Conservation (phyloP, 2,329 filamentous ascomycete species). For the Colletotrichum noveboracense region DNA sequence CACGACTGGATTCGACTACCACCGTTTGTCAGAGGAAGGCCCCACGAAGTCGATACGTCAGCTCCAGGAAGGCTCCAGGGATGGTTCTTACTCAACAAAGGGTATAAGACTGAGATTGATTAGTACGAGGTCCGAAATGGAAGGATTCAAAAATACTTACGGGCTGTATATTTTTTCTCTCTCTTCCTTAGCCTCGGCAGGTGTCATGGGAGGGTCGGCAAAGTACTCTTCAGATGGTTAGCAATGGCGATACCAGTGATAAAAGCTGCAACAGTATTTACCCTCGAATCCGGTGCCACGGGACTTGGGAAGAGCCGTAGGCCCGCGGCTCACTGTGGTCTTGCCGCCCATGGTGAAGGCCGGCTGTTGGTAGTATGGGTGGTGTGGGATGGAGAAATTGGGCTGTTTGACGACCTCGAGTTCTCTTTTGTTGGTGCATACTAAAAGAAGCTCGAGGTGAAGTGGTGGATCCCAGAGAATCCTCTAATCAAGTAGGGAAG, state of each 20-base stretch:
- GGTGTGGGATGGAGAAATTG: not conserved
- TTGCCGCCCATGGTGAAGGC: constrained; percentile 11
- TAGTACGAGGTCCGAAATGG: not conserved
- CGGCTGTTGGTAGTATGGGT: not conserved
- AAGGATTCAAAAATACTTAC: constrained; percentile 46
- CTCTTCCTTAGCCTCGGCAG: constrained; percentile 71
- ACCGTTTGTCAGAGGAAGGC: too few relatives aligned
- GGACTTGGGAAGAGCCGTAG: constrained; percentile 46
- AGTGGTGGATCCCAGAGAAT: not conserved
- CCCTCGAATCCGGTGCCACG: constrained; percentile 74
- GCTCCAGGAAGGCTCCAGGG: not conserved
- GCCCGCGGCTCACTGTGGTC: constrained; percentile 34
- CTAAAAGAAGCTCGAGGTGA: not conserved
- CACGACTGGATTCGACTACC: constrained; percentile 87
- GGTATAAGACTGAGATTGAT: constrained; percentile 41
- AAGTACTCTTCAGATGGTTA: constrained; percentile 74
- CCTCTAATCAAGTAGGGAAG: not conserved
- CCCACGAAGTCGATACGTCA: too few relatives aligned
- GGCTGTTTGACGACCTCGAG: not conserved
- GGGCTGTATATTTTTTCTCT: constrained; percentile 67
- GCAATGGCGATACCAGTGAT: too few relatives aligned
- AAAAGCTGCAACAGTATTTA: too few relatives aligned
- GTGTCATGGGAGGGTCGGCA: constrained; percentile 79
- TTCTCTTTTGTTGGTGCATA: not conserved
- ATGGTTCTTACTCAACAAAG: constrained; percentile 59